A percentile compares a stretch with the other conserved stretches of the same genome.
phyloP scores from a whole-genome alignment of 2,329 filamentous ascomycete genomes.

The Microdochium nivale region DNA sequence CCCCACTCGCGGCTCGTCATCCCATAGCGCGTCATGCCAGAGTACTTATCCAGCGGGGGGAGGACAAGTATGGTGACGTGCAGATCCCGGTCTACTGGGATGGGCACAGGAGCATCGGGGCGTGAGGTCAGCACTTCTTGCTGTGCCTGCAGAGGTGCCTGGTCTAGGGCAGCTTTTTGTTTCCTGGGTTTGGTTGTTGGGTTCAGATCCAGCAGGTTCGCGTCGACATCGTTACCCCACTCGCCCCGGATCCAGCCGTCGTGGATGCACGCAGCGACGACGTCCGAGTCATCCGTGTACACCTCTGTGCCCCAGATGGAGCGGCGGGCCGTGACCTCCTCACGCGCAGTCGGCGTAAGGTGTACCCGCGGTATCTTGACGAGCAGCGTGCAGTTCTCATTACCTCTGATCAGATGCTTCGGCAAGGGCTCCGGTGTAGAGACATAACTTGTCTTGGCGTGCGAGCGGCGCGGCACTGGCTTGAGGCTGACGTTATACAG shows the following conservation, averaged over 20 bases:
- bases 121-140: constrained; percentile 41
- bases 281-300: constrained; percentile 93
- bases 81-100: constrained; percentile 65
- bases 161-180: constrained; percentile 10
- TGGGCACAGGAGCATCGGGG: constrained; percentile 52
- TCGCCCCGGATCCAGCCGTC: constrained; percentile 86
- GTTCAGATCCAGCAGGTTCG: constrained; percentile 53
- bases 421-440: constrained; percentile 66
- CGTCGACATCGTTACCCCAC: constrained; percentile 72
- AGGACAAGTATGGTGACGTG: constrained; percentile 83
- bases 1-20: constrained; percentile 77
- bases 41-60: constrained; percentile 69
- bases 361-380: constrained; percentile 79
- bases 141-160: constrained; percentile 17
- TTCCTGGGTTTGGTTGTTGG: constrained; percentile 25
- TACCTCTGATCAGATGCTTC: constrained; percentile 59
- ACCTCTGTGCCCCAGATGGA: constrained; percentile 90
- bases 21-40: constrained; percentile 66
- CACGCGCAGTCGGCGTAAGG: constrained; percentile 58
- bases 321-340: constrained; percentile 73
- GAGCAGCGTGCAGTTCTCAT: constrained; percentile 85
- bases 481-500: constrained; percentile 66
- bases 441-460: constrained; percentile 32
- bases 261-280: constrained; percentile 87
- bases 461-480: constrained; percentile 36